These are phyloP conservation scores for Syncephalis plumigaleata DNA, from an alignment of 371 early-diverging fungal genomes.

Conservation along the genomic window DNA sequence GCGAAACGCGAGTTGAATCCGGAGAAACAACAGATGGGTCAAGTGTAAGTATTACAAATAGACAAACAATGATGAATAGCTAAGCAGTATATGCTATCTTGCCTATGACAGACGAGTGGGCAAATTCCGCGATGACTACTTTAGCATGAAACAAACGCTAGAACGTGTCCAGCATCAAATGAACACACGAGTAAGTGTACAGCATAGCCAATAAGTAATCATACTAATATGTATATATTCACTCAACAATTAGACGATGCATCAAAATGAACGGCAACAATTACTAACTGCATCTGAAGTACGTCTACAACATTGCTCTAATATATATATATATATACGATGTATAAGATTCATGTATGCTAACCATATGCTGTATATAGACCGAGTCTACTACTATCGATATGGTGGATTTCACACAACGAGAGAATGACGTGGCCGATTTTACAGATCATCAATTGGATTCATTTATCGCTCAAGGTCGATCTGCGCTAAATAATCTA, in stretches of 20 bases:
- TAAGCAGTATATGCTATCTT: too few relatives aligned
- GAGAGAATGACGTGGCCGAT: conserved; percentile 16
- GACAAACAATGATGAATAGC: too few relatives aligned
- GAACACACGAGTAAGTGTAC: conserved; percentile 14
- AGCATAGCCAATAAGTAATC: not conserved
- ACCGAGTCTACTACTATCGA: not conserved
- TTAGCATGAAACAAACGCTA: conserved; percentile 26
- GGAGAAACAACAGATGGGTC: conserved; percentile 53
- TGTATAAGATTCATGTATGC: too few relatives aligned
- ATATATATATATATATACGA: too few relatives aligned
- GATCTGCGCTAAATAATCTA: conserved; percentile 43
- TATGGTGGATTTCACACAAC: conserved; percentile 11
- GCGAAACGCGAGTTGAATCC: conserved; percentile 56
- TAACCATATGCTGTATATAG: too few relatives aligned
- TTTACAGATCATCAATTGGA: conserved; percentile 50
- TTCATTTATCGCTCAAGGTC: conserved; percentile 53
- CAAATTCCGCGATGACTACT: conserved; percentile 44
- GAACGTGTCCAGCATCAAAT: conserved; percentile 33
- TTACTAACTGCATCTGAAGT: not conserved
- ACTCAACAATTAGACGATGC: not conserved
- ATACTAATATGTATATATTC: not conserved
- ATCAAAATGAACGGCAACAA: not conserved
- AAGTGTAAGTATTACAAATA: conserved; percentile 33
- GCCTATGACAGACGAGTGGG: conserved; percentile 29
- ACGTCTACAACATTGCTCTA: too few relatives aligned